Evolutionary conservation across 1,139 yeast species (phyloP).

Genomic region (Pichia sp.): DNA sequence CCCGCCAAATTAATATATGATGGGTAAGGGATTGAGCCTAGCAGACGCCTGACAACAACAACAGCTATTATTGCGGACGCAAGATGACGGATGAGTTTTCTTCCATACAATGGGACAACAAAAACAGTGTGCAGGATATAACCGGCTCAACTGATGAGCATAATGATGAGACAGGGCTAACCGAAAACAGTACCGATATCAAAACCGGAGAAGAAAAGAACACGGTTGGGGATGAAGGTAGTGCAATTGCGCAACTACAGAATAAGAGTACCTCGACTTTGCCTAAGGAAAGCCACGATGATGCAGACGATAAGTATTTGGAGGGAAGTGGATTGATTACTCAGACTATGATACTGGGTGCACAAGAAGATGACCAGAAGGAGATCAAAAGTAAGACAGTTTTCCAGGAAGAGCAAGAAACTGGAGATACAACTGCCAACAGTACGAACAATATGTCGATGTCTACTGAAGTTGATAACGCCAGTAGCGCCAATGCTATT

Average conservation of each 20-base stretch:
- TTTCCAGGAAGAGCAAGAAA: not conserved
- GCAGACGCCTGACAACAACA: not conserved
- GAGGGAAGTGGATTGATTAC: slow-evolving; percentile 18
- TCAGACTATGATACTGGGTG: slow-evolving; percentile 16
- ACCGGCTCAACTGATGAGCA: not conserved
- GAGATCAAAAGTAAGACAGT: not conserved
- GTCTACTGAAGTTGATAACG: not conserved
- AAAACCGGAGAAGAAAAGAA: not conserved
- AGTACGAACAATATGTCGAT: slow-evolving; percentile 1
- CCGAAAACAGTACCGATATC: not conserved
- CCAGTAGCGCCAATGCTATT: not conserved
- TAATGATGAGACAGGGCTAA: not conserved
- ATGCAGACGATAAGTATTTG: slow-evolving; percentile 1
- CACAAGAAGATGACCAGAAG: slow-evolving; percentile 4
- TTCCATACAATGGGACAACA: slow-evolving; percentile 56
- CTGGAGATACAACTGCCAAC: not conserved
- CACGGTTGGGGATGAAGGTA: not conserved
- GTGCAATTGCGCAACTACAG: not conserved
- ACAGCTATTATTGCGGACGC: not conserved
- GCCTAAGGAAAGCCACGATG: not conserved
- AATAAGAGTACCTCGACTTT: not conserved
- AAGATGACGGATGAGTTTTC: slow-evolving; percentile 47
- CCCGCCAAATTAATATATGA: not conserved
- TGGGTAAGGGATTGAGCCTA: not conserved
- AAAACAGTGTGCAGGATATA: slow-evolving; percentile 30